Base-by-base conservation (phyloP, 192 early-diverging fungal genomes). In the Allomyces arbusculus region DNA sequence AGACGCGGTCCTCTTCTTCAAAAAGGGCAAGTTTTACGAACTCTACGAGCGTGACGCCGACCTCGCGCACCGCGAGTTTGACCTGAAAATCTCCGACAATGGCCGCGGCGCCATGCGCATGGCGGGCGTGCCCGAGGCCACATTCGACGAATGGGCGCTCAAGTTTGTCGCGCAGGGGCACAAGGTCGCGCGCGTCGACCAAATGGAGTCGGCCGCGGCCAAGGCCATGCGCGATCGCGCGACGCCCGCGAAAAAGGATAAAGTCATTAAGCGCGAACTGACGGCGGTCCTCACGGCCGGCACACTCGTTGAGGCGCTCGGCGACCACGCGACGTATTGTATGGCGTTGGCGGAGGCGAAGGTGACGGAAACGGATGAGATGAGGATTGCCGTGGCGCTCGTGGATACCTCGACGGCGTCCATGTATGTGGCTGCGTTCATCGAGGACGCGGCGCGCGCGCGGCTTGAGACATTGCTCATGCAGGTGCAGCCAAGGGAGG, bases 21-120 rank as follows among this genome's bases (percentile, higher is more conserved):
- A 28, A 22, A 61, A 66, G 23, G 25, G 9, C 10, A 67, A 28
- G 20, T 50, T 40, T 14, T 24, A 65, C 66, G 95, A 99, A 75
- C 78, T 98, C n/a, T 99, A 97, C 68, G 95, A 98, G 73, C 91
- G 92, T 62, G 97, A 98, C 70, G 97, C 97, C 1, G 87, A 94
- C 61, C 90, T 99, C 70, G 95, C 91, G 24, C 92, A 94, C 69
- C 88, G 88, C 64, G 80, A 91, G 65, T 98, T 98, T 73, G 97
- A 98, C 73, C 81, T 97, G 68, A 95, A 95, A 65, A 69, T 98
- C 68, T 92, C 91, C 1, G 95, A 95, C 71, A 58, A 58, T 58
- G 50, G 50, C 50, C 81, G 97, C 24, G 89, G 89, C 61, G 96
- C 98, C 78, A 99, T 99, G 97, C 79, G 91, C 33, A 97, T 99